These are phyloP conservation scores for Solanum clarkiae DNA, from an alignment of 257 asterid genomes.

Conservation along the genomic window DNA sequence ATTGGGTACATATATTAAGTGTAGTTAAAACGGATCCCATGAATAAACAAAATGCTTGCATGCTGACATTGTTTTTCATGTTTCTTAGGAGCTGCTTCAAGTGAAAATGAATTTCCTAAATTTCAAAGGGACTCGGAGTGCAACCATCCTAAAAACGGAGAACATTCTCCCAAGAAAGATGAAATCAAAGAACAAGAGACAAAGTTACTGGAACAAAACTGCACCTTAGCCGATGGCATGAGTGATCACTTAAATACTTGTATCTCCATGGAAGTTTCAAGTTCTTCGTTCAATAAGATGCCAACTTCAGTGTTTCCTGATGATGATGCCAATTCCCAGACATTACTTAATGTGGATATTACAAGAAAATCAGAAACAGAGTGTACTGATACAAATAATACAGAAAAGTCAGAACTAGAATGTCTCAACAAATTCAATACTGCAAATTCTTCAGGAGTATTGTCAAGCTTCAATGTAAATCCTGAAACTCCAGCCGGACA, in stretches of 20 bases:
- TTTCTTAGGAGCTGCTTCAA: constrained; percentile 20
- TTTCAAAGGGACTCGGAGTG: constrained; percentile 10
- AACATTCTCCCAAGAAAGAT: constrained; percentile 3
- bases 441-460: neutral
- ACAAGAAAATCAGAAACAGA: constrained; percentile 1
- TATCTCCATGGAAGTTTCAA: neutral
- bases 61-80: neutral
- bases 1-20: neutral
- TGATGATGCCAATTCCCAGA: neutral
- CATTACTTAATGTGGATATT: neutral
- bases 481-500: neutral
- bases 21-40: neutral
- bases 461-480: constrained; percentile 2
- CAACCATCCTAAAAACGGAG: constrained; percentile 5
- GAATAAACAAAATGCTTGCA: neutral
- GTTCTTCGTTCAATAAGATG: constrained; percentile 9
- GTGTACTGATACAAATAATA: neutral
- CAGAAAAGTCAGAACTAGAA: constrained; percentile 5
- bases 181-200: neutral
- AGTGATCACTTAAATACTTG: neutral
- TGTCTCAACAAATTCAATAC: neutral
- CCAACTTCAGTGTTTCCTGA: constrained; percentile 7
- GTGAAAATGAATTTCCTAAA: constrained; percentile 11
- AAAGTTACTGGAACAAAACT: neutral
- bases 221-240: constrained; percentile 8